Percentiles rank a stretch among this genome's conserved stretches.
phyloP scores from a whole-genome alignment of 228 moss, liverwort and hornwort genomes.

The Sphagnum magellanicum region DNA sequence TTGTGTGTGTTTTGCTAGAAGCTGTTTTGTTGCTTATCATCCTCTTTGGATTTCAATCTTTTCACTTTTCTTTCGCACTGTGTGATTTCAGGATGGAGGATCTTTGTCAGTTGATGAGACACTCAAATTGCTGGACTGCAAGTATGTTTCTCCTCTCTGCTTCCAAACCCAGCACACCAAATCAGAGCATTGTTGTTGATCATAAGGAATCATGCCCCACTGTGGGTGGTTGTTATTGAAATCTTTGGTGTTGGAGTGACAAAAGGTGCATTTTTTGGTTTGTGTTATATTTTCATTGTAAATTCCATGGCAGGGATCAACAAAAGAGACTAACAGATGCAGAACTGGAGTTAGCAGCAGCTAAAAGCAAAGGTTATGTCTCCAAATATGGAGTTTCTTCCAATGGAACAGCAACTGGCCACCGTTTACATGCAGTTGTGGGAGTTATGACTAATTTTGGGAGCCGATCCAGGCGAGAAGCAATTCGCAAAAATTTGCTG shows the following conservation, averaged over 20 bases:
- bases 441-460: slow-evolving; percentile 77
- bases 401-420: slow-evolving; percentile 40
- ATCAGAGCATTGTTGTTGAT: not conserved
- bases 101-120: slow-evolving; percentile 77
- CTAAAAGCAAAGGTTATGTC: slow-evolving; percentile 74
- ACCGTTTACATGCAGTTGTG: slow-evolving; percentile 56
- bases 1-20: not conserved
- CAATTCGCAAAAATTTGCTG: slow-evolving; percentile 74
- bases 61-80: not conserved
- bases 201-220: not conserved
- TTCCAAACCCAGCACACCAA: too few relatives aligned
- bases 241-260: not conserved
- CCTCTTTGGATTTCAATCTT: too few relatives aligned
- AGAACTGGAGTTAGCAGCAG: slow-evolving; percentile 74
- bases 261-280: not conserved
- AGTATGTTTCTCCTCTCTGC: slow-evolving; percentile 30
- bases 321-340: slow-evolving; percentile 53
- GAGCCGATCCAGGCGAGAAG: slow-evolving; percentile 49
- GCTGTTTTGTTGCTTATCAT: not conserved
- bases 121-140: slow-evolving; percentile 81
- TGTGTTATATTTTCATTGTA: not conserved
- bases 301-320: slow-evolving; percentile 46
- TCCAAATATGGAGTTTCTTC: slow-evolving; percentile 25
- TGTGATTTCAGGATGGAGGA: slow-evolving; percentile 45
- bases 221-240: not conserved